Percentiles rank a stretch among this genome's conserved stretches.
Conservation (phyloP, 495 filamentous ascomycete genomes). For the Penicillium turbatum region DNA sequence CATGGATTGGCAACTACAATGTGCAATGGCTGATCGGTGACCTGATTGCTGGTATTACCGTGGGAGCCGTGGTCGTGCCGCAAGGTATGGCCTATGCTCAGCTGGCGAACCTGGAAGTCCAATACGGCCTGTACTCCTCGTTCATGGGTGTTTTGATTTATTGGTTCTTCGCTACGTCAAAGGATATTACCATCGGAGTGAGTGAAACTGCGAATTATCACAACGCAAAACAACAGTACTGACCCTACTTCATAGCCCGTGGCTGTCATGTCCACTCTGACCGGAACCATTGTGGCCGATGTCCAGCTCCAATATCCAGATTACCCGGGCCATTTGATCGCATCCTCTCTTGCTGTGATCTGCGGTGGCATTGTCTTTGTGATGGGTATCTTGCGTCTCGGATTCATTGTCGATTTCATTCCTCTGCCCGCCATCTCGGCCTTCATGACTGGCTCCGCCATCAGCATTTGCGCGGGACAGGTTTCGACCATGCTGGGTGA, state of each 20-base stretch:
- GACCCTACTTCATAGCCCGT: constrained; percentile 61
- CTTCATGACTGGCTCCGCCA: constrained; percentile 96
- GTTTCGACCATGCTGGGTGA: constrained; percentile 83
- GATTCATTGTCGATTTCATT: constrained; percentile 96
- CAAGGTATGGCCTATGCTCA: constrained; percentile 97
- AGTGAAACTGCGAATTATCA: constrained; percentile 30
- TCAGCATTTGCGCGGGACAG: constrained; percentile 90
- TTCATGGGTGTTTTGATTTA: constrained; percentile 97
- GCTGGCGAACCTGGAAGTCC: constrained; percentile 67
- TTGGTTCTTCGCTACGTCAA: constrained; percentile 98
- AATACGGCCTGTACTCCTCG: constrained; percentile 93
- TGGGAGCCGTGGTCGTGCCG: constrained; percentile 92
- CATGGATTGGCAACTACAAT: constrained; percentile 89
- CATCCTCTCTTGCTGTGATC: constrained; percentile 76
- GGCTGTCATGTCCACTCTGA: constrained; percentile 89
- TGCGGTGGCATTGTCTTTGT: constrained; percentile 76
- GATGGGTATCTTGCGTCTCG: constrained; percentile 73
- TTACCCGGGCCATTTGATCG: constrained; percentile 57
- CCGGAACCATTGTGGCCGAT: constrained; percentile 70
- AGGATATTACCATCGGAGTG: constrained; percentile 98
- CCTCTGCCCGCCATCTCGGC: constrained; percentile 86
- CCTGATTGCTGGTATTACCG: constrained; percentile 89
- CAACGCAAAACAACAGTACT: constrained; percentile 9
- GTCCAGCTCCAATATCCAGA: constrained; percentile 56
- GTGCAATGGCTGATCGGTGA: constrained; percentile 83